Percentiles rank a stretch among this genome's conserved stretches.
Conservation (phyloP, 768 basidiomycete species). For the Amanita polypyramis region DNA sequence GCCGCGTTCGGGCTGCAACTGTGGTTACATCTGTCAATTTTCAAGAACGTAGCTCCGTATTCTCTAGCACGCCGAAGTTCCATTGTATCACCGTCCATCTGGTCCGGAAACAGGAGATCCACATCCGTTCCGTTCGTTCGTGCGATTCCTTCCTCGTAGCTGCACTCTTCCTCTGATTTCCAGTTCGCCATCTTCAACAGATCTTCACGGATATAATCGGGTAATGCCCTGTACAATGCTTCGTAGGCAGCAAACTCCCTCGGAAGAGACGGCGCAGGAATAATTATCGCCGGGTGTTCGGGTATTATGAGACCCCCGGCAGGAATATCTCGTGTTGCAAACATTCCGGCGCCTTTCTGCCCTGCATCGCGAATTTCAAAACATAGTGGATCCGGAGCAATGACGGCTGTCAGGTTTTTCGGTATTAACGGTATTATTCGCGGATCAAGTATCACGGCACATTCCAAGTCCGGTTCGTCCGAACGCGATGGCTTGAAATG, state of each 20-base stretch:
- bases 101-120: constrained; percentile 18
- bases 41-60: constrained; percentile 33
- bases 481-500: not conserved
- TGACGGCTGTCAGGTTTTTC: not conserved
- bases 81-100: constrained; percentile 13
- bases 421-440: constrained; percentile 6
- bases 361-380: constrained; percentile 18
- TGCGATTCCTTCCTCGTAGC: constrained; percentile 29
- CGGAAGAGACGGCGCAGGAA: constrained; percentile 21
- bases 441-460: constrained; percentile 6
- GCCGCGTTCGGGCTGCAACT: constrained; percentile 37
- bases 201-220: constrained; percentile 14
- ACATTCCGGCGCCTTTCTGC: constrained; percentile 26
- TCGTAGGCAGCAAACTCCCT: constrained; percentile 17
- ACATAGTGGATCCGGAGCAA: constrained; percentile 6
- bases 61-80: constrained; percentile 12
- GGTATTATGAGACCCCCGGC: constrained; percentile 23
- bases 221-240: constrained; percentile 19
- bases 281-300: constrained; percentile 31
- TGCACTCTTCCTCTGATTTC: constrained; percentile 22
- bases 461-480: not conserved
- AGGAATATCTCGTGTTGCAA: constrained; percentile 22
- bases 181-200: constrained; percentile 25
- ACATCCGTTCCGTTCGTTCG: constrained; percentile 32
- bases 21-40: constrained; percentile 34